Percentiles rank a stretch among this genome's conserved stretches.
phyloP scores from a whole-genome alignment of 352 stramenopile species.

The Globisporangium yorkense region DNA sequence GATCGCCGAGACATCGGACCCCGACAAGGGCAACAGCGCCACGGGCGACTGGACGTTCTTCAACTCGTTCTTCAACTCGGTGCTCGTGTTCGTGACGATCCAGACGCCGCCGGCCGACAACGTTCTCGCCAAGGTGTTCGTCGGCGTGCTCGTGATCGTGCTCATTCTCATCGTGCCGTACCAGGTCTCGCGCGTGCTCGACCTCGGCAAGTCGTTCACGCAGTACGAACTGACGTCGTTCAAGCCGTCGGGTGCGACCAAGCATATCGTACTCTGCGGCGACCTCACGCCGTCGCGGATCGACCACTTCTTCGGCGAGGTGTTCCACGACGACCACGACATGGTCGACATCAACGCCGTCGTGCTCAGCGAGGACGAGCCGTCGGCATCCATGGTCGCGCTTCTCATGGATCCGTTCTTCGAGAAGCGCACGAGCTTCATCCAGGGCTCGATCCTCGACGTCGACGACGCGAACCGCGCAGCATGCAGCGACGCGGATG shows the following conservation, averaged over 20 bases:
- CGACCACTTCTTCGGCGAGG: constrained; percentile 81
- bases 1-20: constrained; percentile 77
- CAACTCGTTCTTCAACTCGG: constrained; percentile 86
- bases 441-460: constrained; percentile 76
- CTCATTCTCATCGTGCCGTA: constrained; percentile 85
- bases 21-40: constrained; percentile 22
- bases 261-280: constrained; percentile 79
- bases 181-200: constrained; percentile 76
- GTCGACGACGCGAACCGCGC: constrained; percentile 72
- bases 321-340: constrained; percentile 86
- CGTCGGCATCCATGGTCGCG: constrained; percentile 64
- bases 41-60: constrained; percentile 85
- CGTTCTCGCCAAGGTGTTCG: constrained; percentile 72
- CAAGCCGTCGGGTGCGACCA: constrained; percentile 51
- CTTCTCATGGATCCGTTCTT: constrained; percentile 83
- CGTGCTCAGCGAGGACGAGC: constrained; percentile 71
- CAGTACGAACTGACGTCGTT: constrained; percentile 68
- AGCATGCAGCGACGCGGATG: constrained; percentile 50
- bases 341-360: constrained; percentile 74
- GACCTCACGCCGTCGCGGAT: constrained; percentile 78
- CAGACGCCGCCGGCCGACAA: constrained; percentile 80
- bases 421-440: constrained; percentile 75
- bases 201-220: constrained; percentile 71
- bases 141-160: constrained; percentile 76
- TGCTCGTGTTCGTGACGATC: constrained; percentile 86